Evolutionary conservation across 75 land plant species (phyloP).

Genomic region (Cryptomeria japonica): DNA sequence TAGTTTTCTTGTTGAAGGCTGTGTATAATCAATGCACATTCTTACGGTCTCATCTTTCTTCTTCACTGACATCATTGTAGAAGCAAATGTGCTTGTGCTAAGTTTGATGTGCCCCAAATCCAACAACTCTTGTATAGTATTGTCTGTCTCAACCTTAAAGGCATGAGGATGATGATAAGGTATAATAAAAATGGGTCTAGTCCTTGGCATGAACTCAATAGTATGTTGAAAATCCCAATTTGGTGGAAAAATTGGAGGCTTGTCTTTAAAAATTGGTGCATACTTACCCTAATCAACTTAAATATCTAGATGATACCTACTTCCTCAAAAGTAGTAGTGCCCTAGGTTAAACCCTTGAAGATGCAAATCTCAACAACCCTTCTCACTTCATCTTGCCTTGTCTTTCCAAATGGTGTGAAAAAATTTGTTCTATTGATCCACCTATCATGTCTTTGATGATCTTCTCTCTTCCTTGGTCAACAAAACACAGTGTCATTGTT

Average conservation of each 20-base stretch:
- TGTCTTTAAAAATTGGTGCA: neutral
- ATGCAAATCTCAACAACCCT: too few relatives aligned
- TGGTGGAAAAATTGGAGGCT: neutral
- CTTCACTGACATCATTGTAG: neutral
- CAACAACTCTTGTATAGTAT: neutral
- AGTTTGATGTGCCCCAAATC: neutral
- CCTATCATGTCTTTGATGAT: too few relatives aligned
- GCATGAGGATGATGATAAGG: neutral
- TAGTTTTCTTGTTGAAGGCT: neutral
- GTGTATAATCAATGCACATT: too few relatives aligned
- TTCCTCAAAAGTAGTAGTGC: too few relatives aligned
- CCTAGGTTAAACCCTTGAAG: too few relatives aligned
- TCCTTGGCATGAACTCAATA: neutral
- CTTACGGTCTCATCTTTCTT: neutral
- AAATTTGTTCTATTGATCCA: too few relatives aligned
- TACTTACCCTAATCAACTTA: too few relatives aligned
- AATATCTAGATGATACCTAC: too few relatives aligned
- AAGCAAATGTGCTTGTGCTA: neutral
- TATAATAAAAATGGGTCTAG: neutral
- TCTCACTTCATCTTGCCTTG: too few relatives aligned
- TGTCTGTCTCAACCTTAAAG: neutral
- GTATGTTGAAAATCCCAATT: neutral
- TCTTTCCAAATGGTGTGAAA: too few relatives aligned
- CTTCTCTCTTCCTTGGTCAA: too few relatives aligned
- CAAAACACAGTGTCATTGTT: too few relatives aligned